These are phyloP conservation scores for Aspergillus unguis DNA, from an alignment of 2,329 filamentous ascomycete genomes.

Conservation along the genomic window DNA sequence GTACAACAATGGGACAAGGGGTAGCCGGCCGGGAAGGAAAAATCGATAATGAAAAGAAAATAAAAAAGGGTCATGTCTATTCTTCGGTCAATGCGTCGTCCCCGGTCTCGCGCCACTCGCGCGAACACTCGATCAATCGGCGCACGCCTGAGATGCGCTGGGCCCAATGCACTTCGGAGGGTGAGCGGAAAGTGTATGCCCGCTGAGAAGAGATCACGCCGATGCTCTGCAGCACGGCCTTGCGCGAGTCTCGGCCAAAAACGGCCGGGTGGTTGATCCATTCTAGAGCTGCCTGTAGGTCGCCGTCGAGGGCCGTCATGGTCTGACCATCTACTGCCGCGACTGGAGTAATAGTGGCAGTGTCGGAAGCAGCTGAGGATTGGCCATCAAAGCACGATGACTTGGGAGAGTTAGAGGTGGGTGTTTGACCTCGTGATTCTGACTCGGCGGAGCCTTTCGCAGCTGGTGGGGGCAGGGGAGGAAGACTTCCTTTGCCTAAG, in stretches of 20 bases:
- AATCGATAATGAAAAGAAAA: slow-evolving; percentile 12
- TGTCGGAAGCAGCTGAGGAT: slow-evolving; percentile 34
- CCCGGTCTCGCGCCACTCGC: slow-evolving; percentile 86
- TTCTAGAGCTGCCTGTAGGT: slow-evolving; percentile 85
- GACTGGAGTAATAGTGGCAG: slow-evolving; percentile 51
- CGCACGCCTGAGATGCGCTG: slow-evolving; percentile 76
- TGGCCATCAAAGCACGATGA: slow-evolving; percentile 36
- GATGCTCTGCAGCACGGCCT: slow-evolving; percentile 93
- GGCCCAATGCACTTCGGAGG: slow-evolving; percentile 87
- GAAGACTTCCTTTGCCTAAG: slow-evolving; percentile 88
- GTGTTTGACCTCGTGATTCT: slow-evolving; percentile 38
- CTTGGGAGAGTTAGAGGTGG: slow-evolving; percentile 37
- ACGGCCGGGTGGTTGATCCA: slow-evolving; percentile 98
- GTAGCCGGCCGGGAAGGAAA: neutral
- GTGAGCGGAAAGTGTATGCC: slow-evolving; percentile 87
- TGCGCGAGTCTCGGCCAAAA: slow-evolving; percentile 88
- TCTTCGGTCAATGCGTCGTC: slow-evolving; percentile 66
- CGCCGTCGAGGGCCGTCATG: slow-evolving; percentile 82
- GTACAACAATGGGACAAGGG: neutral
- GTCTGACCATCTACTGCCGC: slow-evolving; percentile 79
- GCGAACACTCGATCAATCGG: slow-evolving; percentile 74
- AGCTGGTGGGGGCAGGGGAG: slow-evolving; percentile 67
- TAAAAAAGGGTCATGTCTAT: slow-evolving; percentile 21
- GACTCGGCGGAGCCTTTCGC: slow-evolving; percentile 39
- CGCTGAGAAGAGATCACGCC: slow-evolving; percentile 94